Percentiles rank a stretch among this genome's conserved stretches.
Conservation (phyloP, 78 protist species). For the Dictyostelium brefeldianum region DNA sequence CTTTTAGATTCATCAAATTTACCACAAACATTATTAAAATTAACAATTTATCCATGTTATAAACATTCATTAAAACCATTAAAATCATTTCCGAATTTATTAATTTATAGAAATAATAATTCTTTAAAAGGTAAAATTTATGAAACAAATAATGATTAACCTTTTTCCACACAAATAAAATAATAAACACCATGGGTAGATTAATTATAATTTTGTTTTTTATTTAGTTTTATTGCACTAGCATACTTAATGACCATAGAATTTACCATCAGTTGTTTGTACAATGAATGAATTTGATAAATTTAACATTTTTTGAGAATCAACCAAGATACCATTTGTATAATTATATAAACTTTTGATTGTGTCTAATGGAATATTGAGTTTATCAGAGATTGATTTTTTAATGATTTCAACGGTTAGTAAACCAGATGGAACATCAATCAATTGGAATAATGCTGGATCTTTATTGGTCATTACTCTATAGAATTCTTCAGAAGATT, state of each 20-base stretch:
- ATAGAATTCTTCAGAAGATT: background rate
- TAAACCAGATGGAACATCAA: background rate
- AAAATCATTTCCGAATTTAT: no score
- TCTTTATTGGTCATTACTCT: background rate
- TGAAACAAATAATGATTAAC: no score
- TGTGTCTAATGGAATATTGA: conserved; percentile 12
- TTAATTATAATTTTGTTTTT: no score
- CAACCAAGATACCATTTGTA: background rate
- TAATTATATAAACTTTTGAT: background rate
- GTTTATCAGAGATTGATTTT: background rate
- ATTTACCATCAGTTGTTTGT: conserved; percentile 11
- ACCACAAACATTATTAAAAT: no score
- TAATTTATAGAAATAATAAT: no score
- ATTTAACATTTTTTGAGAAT: conserved; percentile 10
- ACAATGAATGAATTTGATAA: background rate
- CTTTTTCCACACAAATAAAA: no score
- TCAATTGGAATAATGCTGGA: background rate
- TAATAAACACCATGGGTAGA: no score
- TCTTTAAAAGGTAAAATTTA: no score
- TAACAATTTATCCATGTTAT: no score
- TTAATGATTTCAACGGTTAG: background rate
- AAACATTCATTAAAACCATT: no score
- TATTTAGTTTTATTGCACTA: no score
- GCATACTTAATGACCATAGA: conserved; percentile 22
- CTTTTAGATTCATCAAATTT: no score